Base-by-base conservation (phyloP, 805 yeast species). In the Scheffersomyces lignosus region DNA sequence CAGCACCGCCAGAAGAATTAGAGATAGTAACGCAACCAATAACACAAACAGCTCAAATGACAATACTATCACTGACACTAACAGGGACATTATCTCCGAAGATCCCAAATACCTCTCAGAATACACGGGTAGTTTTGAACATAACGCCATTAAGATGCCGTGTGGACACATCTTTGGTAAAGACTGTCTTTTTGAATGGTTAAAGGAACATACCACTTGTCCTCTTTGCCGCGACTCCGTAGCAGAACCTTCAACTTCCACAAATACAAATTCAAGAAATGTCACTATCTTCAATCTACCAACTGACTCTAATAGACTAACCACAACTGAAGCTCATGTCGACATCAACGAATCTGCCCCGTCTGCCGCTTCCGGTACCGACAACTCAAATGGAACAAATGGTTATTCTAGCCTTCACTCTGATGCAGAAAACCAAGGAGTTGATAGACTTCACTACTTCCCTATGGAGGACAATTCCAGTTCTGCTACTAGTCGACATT, bases 81-180 rank as follows among this genome's bases (percentile, higher is more conserved):
- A 22, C 10, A 22, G 25, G 25, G 25, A 22, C n/a, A n/a, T n/a
- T n/a, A n/a, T n/a, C n/a, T n/a, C n/a, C n/a, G 16, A 14, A 13
- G 32, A 18, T 13, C 36, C 37, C 10, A 36, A 43, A 25, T 51
- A 37, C 13, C 48, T 58, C 17, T 36, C 49, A 4, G 60, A 56
- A 6, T 52, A 38, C 35, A 43, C 44, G 14, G 52, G 54, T 9
- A 35, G 47, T 22, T 52, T 44, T 37, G 37, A 43, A 22, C 97
- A 93, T 56, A 58, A 72, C 3, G 84, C 96, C 0, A 70, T 85
- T 1, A 66, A 74, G 40, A 70, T 91, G 75, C 93, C 96, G 0
- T 91, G 99, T 59, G 80, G 80, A 6, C 99, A 91, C 54, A 55
- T 80, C 0, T 91, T 93, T 67, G 98, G 99, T 5, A 73, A 81